A percentile compares a stretch with the other conserved stretches of the same genome.
These are phyloP conservation scores for Russula abietina DNA, from an alignment of 768 basidiomycete species.

Conservation along the genomic window DNA sequence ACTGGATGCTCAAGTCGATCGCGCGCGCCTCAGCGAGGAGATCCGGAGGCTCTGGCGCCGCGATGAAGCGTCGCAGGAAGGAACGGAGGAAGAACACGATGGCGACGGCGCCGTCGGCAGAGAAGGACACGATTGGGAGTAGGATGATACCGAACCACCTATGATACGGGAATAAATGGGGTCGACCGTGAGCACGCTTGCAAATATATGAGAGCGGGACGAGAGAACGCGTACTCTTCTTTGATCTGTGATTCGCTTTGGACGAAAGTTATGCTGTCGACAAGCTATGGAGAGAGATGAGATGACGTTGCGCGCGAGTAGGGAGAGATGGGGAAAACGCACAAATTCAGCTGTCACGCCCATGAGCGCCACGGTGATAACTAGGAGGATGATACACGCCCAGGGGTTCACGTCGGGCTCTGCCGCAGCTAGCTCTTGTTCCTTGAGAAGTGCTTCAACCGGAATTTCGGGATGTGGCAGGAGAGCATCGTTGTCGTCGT, in stretches of 20 bases:
- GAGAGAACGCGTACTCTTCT: slow-evolving; percentile 44
- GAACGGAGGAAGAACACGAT: slow-evolving; percentile 50
- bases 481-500: slow-evolving; percentile 38
- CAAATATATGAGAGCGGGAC: neutral
- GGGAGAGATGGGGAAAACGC: slow-evolving; percentile 24
- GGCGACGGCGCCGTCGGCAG: slow-evolving; percentile 61
- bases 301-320: neutral
- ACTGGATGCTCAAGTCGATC: slow-evolving; percentile 75
- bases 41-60: slow-evolving; percentile 40
- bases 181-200: neutral
- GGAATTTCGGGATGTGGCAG: slow-evolving; percentile 39
- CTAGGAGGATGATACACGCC: slow-evolving; percentile 50
- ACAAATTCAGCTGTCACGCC: slow-evolving; percentile 69
- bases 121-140: slow-evolving; percentile 67
- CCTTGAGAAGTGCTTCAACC: slow-evolving; percentile 27
- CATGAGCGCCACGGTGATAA: slow-evolving; percentile 52
- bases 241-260: slow-evolving; percentile 39
- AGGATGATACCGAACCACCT: slow-evolving; percentile 73
- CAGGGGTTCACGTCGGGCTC: slow-evolving; percentile 60
- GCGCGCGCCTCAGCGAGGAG: slow-evolving; percentile 61
- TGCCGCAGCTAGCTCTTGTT: slow-evolving; percentile 38
- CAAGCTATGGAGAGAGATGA: slow-evolving; percentile 38
- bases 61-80: slow-evolving; percentile 38
- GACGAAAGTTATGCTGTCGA: slow-evolving; percentile 57
- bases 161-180: neutral